Base-by-base conservation (phyloP, 2,329 filamentous ascomycete species). In the Colletotrichum coccodes region DNA sequence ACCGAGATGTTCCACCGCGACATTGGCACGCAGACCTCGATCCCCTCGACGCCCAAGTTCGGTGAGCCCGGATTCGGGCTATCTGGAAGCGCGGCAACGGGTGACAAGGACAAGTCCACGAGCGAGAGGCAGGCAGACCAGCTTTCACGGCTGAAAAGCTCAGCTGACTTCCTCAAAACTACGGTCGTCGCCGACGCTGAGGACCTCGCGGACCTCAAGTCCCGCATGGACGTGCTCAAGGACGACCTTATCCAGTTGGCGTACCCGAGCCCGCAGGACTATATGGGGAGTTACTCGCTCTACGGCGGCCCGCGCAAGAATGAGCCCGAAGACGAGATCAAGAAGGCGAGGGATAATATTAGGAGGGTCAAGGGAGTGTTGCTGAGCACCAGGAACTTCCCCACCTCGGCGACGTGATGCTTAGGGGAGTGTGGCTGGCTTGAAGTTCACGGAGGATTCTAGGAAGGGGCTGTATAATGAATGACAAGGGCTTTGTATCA, bases 1-100 rank as follows among this genome's bases (percentile, higher is more conserved):
- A 90, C 91, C 1, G 93, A 95, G 78, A 87, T 95, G 70, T 96
- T 94, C 80, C 92, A 95, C 78, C 89, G 92, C 52, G 93, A 96
- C 76, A 87, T 94, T 68, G 92, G 92, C 71, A 92, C 93, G 1
- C 93, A 96, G 79, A 96, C 93, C 0, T 90, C 89, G 26, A 74
- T 75, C 52, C 73, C 76, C 59, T 57, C 70, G 14, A 68, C 68
- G 34, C 66, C 71, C 30, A 23, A 30, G n/a, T 9, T 58, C 34
- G 30, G 26, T 18, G 52, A 68, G 42, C 53, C 23, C 47, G 36
- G 2, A 18, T 49, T 32, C 30, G 49, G n/a, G 42, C 21, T 5
- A 21, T 12, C 26, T 6, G 26, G 74, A 16, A 68, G n/a, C n/a
- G n/a, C 57, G 14, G 53, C 42, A 54, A 30, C 66, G 5, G 50